Conservation (phyloP, 2,329 filamentous ascomycete genomes). For the Calonectria honghensis region DNA sequence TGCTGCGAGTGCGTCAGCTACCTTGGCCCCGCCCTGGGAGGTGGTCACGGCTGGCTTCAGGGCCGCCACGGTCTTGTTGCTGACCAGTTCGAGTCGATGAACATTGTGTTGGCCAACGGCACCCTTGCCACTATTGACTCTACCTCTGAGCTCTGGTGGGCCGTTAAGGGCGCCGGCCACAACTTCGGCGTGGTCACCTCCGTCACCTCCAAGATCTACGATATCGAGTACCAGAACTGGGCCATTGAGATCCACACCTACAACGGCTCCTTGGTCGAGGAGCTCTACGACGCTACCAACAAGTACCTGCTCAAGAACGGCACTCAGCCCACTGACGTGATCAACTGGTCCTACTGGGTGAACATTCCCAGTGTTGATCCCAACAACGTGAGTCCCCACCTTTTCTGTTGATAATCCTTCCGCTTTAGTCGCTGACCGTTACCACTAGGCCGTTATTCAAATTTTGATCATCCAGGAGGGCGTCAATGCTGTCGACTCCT, state of each 20-base stretch:
- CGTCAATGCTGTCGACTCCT: conserved; percentile 62
- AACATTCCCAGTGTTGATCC: conserved; percentile 64
- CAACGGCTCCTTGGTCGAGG: conserved; percentile 68
- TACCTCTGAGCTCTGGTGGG: conserved; percentile 60
- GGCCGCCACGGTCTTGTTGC: conserved; percentile 55
- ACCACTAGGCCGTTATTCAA: conserved; percentile 61
- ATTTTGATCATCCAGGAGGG: conserved; percentile 68
- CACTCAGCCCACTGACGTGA: conserved; percentile 64
- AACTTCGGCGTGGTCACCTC: conserved; percentile 61
- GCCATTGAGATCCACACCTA: conserved; percentile 64
- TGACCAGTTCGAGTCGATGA: conserved; percentile 59
- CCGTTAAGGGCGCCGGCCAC: conserved; percentile 58
- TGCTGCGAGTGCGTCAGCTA: conserved; percentile 56
- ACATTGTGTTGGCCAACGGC: conserved; percentile 59
- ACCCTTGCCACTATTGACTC: conserved; percentile 49
- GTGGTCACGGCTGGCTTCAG: conserved; percentile 57
- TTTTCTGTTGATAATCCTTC: not conserved
- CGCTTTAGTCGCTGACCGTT: not conserved
- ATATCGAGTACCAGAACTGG: conserved; percentile 50
- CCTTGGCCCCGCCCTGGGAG: conserved; percentile 56
- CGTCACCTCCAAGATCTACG: conserved; percentile 57
- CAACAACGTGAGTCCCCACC: conserved; percentile 56
- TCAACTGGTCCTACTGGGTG: conserved; percentile 71
- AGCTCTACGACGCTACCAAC: conserved; percentile 68
- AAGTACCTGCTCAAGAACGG: conserved; percentile 63